Conservation (phyloP, 345 rosid genomes). For the Acer negundo region DNA sequence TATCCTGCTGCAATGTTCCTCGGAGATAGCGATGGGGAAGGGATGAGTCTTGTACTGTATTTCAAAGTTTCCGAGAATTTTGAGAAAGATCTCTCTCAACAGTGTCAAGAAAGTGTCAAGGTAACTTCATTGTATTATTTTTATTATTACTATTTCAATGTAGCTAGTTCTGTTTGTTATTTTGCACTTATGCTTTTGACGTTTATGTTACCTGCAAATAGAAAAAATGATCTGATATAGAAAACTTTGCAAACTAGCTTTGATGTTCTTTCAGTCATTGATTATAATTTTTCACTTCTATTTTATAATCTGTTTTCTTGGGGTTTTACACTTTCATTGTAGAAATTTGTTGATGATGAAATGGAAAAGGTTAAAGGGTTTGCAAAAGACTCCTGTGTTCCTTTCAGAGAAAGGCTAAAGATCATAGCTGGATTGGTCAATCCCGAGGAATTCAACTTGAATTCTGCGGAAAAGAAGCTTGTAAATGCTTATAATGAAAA, state of each 20-base stretch:
- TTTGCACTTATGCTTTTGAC: not conserved
- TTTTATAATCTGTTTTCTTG: not conserved
- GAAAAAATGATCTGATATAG: too few species aligned
- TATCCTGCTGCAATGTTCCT: constrained; percentile 92
- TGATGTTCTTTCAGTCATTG: not conserved
- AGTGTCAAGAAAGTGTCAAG: constrained; percentile 68
- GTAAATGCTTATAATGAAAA: constrained; percentile 83
- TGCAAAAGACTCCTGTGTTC: constrained; percentile 67
- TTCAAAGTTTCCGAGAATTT: constrained; percentile 68
- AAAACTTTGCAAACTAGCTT: not conserved
- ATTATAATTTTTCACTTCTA: not conserved
- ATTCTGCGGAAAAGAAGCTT: constrained; percentile 85
- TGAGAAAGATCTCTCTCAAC: constrained; percentile 62
- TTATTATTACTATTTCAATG: not conserved
- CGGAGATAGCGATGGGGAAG: constrained; percentile 90
- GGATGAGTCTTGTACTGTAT: constrained; percentile 88
- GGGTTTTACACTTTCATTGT: constrained; percentile 10
- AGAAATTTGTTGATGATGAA: constrained; percentile 87
- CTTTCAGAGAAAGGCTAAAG: constrained; percentile 90
- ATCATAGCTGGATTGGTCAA: constrained; percentile 80
- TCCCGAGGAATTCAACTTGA: constrained; percentile 76
- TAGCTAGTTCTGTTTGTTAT: constrained; percentile 13
- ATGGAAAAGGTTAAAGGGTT: constrained; percentile 87
- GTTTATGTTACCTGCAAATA: not conserved
- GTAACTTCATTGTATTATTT: constrained; percentile 33